Conservation (phyloP, 2,329 filamentous ascomycete species). For the Curvularia eragrostidis region DNA sequence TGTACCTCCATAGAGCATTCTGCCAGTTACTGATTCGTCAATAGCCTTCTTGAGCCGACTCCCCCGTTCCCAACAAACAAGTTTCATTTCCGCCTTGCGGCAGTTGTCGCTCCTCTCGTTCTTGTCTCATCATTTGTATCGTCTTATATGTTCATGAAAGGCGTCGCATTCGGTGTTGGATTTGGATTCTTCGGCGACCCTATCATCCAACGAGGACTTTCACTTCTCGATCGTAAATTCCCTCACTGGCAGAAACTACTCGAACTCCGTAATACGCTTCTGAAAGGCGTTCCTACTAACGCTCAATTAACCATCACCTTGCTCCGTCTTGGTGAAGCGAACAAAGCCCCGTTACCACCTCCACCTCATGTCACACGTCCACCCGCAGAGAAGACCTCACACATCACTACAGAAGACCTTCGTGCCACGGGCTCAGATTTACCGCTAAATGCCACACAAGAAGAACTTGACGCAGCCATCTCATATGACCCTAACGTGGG, state of each 20-base stretch:
- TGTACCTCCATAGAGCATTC: background rate
- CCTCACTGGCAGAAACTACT: conserved; percentile 79
- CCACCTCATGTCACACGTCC: conserved; percentile 56
- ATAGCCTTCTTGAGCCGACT: conserved; percentile 56
- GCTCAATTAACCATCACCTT: conserved; percentile 83
- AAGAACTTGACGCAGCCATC: conserved; percentile 71
- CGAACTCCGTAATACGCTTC: conserved; percentile 74
- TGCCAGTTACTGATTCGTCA: conserved; percentile 8
- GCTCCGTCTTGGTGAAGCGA: conserved; percentile 80
- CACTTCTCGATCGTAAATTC: conserved; percentile 65
- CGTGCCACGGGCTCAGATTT: conserved; percentile 60
- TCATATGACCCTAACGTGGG: conserved; percentile 55
- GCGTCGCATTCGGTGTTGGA: conserved; percentile 70
- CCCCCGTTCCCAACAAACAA: conserved; percentile 56
- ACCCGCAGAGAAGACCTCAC: conserved; percentile 59
- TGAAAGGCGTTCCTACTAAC: conserved; percentile 85
- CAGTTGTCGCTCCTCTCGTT: conserved; percentile 54
- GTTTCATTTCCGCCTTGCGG: conserved; percentile 56
- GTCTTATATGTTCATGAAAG: conserved; percentile 65
- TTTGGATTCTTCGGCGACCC: conserved; percentile 83
- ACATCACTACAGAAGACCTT: conserved; percentile 59
- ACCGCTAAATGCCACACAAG: conserved; percentile 66
- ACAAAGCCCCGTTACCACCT: conserved; percentile 76
- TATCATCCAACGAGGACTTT: conserved; percentile 66
- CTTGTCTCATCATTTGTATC: conserved; percentile 54